Conservation (phyloP, 495 filamentous ascomycete genomes). For the Aspergillus sparsus region DNA sequence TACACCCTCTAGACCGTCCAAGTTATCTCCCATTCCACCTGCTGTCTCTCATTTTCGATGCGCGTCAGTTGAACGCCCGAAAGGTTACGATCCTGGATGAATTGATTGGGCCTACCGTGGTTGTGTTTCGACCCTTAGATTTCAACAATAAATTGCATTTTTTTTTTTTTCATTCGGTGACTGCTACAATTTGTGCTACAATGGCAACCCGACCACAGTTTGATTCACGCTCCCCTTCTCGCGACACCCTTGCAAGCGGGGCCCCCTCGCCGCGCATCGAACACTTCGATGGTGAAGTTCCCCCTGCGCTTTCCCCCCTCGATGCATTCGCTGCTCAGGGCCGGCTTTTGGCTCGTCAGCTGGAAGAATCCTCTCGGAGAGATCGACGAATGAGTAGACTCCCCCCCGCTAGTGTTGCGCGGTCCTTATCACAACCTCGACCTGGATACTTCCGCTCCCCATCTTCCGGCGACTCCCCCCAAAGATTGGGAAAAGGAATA, state of each 20-base stretch:
- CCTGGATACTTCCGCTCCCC: conserved; percentile 72
- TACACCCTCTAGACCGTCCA: conserved; percentile 8
- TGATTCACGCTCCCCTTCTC: conserved; percentile 64
- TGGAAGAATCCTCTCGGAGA: conserved; percentile 69
- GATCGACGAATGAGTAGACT: conserved; percentile 80
- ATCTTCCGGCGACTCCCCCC: conserved; percentile 37
- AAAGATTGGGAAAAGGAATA: conserved; percentile 24
- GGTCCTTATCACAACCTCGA: conserved; percentile 66
- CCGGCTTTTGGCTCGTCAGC: conserved; percentile 79
- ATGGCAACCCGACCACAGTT: conserved; percentile 61
- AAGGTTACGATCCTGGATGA: conserved; percentile 14
- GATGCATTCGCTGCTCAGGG: conserved; percentile 93
- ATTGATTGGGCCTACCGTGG: conserved; percentile 9
- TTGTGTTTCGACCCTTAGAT: conserved; percentile 1
- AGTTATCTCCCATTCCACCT: conserved; percentile 1
- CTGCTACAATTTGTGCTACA: conserved; percentile 13
- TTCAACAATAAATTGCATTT: conserved; percentile 4
- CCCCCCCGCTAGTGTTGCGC: conserved; percentile 77
- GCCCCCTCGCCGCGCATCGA: conserved; percentile 67
- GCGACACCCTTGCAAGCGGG: conserved; percentile 53
- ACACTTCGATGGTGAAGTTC: conserved; percentile 81
- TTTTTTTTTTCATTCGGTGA: conserved; percentile 8
- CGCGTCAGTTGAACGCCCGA: conserved; percentile 17
- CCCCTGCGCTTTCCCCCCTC: conserved; percentile 88
- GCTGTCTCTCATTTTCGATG: conserved; percentile 24